phyloP scores from a whole-genome alignment of 768 basidiomycete genomes.

The Zangia roseola region DNA sequence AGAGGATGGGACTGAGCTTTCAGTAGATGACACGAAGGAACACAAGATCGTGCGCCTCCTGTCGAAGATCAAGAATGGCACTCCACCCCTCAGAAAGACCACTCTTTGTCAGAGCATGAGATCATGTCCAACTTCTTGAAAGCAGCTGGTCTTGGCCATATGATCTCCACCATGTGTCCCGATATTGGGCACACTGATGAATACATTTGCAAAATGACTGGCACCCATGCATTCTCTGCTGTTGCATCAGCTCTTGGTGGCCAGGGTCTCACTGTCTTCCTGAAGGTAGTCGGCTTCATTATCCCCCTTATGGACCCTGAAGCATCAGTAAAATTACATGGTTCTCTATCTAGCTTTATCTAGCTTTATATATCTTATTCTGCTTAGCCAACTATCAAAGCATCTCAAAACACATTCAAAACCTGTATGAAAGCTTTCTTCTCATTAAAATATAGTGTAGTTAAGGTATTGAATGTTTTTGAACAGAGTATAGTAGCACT shows the following conservation, averaged over 20 bases:
- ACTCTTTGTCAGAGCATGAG: conserved; percentile 98
- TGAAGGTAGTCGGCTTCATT: conserved; percentile 99
- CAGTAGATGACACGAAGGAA: conserved; percentile 98
- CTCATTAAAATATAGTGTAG: no score
- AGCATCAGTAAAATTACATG: conserved; percentile 82
- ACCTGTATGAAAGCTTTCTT: no score
- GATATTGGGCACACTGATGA: conserved; percentile 99
- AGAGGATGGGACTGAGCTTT: conserved; percentile 89
- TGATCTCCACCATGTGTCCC: conserved; percentile 99
- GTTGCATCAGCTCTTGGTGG: conserved; percentile 98
- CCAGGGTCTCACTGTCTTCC: conserved; percentile 93
- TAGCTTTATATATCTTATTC: no score
- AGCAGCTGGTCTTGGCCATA: conserved; percentile 97
- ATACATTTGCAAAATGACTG: conserved; percentile 98
- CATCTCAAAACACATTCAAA: no score
- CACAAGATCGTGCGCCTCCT: conserved; percentile 98
- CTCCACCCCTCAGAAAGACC: conserved; percentile 96
- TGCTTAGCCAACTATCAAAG: no score
- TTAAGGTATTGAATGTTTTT: no score
- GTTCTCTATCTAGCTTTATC: no score
- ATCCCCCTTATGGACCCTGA: conserved; percentile 99
- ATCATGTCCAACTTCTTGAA: conserved; percentile 99
- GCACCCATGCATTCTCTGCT: conserved; percentile 97
- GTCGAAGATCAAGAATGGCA: conserved; percentile 99
- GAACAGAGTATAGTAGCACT: no score